phyloP scores from a whole-genome alignment of 495 filamentous ascomycete species.

The Hypoxylon fragiforme region DNA sequence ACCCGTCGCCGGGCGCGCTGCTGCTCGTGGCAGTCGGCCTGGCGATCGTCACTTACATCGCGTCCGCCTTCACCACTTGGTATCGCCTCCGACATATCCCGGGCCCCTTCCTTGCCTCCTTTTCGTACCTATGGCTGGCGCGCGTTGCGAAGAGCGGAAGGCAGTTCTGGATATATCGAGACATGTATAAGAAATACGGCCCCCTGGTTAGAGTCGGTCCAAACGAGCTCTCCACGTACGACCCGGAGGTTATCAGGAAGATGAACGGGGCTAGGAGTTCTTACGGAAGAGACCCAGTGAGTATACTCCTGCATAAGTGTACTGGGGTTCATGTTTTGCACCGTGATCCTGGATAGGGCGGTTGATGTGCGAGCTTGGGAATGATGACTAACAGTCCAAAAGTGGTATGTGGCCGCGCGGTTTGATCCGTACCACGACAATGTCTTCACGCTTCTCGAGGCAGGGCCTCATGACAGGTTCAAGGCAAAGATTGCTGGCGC shows the following conservation, averaged over 20 bases:
- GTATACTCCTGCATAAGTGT: slow-evolving; percentile 1
- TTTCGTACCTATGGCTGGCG: slow-evolving; percentile 35
- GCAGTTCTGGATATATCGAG: slow-evolving; percentile 18
- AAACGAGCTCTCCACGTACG: slow-evolving; percentile 45
- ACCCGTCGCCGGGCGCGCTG: slow-evolving; percentile 4
- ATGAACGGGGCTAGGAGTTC: not conserved
- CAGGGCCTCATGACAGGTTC: slow-evolving; percentile 29
- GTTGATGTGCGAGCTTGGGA: too few relatives aligned
- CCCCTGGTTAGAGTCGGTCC: slow-evolving; percentile 50
- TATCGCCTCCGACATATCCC: slow-evolving; percentile 36
- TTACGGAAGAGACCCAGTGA: slow-evolving; percentile 40
- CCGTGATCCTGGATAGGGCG: too few relatives aligned
- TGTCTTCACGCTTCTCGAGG: slow-evolving; percentile 35
- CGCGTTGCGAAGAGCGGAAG: slow-evolving; percentile 22
- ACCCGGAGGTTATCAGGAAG: slow-evolving; percentile 44
- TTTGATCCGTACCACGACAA: slow-evolving; percentile 48
- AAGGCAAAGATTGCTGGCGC: slow-evolving; percentile 35
- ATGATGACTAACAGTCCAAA: slow-evolving; percentile 8
- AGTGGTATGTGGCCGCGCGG: slow-evolving; percentile 48
- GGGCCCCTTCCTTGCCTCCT: slow-evolving; percentile 34
- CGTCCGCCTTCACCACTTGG: slow-evolving; percentile 15
- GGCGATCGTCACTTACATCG: slow-evolving; percentile 1
- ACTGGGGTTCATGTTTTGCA: too few relatives aligned
- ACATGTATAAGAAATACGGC: slow-evolving; percentile 33
- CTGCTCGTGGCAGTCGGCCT: not conserved